Evolutionary conservation across 2,329 filamentous ascomycete genomes (phyloP), one percentile per base, ranked within the genome.

Genomic region (Parascedosporium putredinis): DNA sequence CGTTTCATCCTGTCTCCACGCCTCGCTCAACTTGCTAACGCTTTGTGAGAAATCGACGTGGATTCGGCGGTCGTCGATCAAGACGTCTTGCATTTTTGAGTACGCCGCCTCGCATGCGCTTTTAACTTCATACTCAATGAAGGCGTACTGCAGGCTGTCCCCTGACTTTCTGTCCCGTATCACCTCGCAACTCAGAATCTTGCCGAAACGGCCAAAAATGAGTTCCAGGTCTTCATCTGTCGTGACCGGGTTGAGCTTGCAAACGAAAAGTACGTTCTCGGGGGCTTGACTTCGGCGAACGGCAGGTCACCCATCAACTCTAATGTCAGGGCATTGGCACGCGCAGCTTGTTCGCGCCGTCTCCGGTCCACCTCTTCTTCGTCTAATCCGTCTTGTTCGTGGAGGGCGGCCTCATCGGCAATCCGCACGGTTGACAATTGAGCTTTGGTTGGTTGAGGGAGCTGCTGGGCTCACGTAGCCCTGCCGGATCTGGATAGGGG

Each of bases 1-100:
- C 60, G 95, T 95, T 18, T 90, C 88, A 38, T 84, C 83, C 53
- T 81, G 84, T 54, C 93, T 79, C 93, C 93, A 98, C 14, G 83
- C 83, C 54, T 95, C 88, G 43, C 88, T 93, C 6, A 98, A 70
- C 62, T 88, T 91, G 54, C 83, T 79, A 53, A 90, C 93, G 62
- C 88, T 95, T 69, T 98, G 93, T 9, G 90, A 96, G 67, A 98
- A 98, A 68, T 98, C 93, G 50, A 98, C 93, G 62, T 98, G 93
- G 55, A 98, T 98, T 38, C 93, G 84, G 56, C 95, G 87, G 59
- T 98, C 93, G 60, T 98, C 93, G 56, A 98, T 97, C 50, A 98
- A 71, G 2, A 97, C 91, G 2, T 85, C 88, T 64, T 98, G 89
- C 93, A 98, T 98, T 69, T 98, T 98, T 71, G 94, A 93, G 62